Evolutionary conservation across 106 monocot genomes (phyloP), one percentile per base, ranked within the genome.

Genomic region (Platanthera zijinensis): DNA sequence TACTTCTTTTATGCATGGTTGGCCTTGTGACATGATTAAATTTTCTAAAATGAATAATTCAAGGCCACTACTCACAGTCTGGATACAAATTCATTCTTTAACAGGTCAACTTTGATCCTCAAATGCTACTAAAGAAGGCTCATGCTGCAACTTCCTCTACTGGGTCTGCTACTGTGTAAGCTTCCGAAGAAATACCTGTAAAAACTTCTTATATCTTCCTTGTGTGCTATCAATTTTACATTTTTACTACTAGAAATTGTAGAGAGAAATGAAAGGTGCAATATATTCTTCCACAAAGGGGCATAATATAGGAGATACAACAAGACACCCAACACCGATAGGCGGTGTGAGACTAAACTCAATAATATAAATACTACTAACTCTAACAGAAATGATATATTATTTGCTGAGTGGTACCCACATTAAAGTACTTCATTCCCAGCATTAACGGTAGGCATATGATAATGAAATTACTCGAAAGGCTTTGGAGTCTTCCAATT

Each of bases 81-180:
- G 19, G 15, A 30, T 68, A 11, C 10, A 18, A 6, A 28, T 52
- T 51, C 18, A 0, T 52, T 74, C 74, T 74, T 15, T 69, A 48
- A 74, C 82, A 96, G 96, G 87, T 86, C 51, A 87, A 84, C 73
- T 82, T 78, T 82, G 78, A 93, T 89, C 96, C 96, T 72, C 91
- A 85, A 51, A 78, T 86, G 66, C 89, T 97, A 46, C 75, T 97
- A 78, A 85, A 80, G 69, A 89, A 93, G 72, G 93, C 93, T 52
- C 93, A 97, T 86, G 85, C 87, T 75, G 89, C 93, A 74, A 93
- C 93, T 8, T 78, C 84, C 19, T 97, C 96, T 66, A 78, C 71
- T 71, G 96, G 96, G 30, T 97, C 96, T 69, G 96, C 93, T 19
- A 89, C 93, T 19, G 83, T 82, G 96, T 97, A 86, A 86, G 93